phyloP scores from a whole-genome alignment of 176 grass and related monocot species.

The Aegilops umbellulata region DNA sequence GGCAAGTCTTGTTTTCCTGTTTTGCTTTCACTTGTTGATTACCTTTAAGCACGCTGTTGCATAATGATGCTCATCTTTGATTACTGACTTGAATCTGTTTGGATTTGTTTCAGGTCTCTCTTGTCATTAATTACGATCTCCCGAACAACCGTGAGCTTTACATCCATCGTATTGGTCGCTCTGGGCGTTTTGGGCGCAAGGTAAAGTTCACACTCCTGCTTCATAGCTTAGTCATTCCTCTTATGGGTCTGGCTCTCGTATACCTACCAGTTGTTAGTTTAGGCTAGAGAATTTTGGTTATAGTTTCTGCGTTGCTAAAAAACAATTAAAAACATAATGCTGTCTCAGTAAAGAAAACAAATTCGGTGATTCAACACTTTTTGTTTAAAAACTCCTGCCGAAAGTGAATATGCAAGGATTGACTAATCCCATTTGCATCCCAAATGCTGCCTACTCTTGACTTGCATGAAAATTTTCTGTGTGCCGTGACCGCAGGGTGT shows the following conservation, averaged over 20 bases:
- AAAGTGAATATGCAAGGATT: neutral
- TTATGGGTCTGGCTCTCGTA: too few relatives aligned
- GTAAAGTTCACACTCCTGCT: conserved; percentile 37
- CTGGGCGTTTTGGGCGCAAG: conserved; percentile 96
- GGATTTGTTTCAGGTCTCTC: conserved; percentile 65
- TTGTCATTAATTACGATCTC: conserved; percentile 97
- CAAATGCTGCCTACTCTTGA: neutral
- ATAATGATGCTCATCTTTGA: neutral
- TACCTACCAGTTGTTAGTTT: too few relatives aligned
- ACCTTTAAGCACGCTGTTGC: neutral
- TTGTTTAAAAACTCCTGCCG: neutral
- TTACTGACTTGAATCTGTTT: neutral
- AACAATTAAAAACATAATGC: neutral
- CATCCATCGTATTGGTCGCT: conserved; percentile 96
- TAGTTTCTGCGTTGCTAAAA: neutral
- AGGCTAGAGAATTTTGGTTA: neutral
- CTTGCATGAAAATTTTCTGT: neutral
- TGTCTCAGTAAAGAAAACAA: neutral
- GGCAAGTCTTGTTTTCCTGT: conserved; percentile 34
- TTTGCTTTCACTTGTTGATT: neutral
- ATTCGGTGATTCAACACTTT: neutral
- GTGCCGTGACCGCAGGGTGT: conserved; percentile 61
- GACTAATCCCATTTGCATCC: neutral
- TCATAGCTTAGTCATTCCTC: neutral
- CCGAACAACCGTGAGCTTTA: conserved; percentile 98